A percentile compares a stretch with the other conserved stretches of the same genome.
phyloP scores from a whole-genome alignment of 148 eudicot genomes.

The Fagopyrum homotropicum region DNA sequence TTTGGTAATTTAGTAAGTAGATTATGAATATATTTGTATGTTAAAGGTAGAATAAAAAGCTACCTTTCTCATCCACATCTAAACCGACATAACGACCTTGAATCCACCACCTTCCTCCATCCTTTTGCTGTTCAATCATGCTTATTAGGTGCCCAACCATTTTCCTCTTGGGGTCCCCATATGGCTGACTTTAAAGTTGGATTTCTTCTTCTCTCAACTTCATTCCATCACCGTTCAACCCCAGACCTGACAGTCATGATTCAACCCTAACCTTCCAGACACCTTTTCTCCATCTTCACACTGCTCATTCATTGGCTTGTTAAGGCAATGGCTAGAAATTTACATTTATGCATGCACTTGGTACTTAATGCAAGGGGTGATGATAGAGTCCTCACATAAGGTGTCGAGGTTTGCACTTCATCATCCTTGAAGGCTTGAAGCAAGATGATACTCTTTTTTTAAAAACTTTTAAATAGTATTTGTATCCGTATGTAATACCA shows the following conservation, averaged over 20 bases:
- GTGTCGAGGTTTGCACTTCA: too few species aligned
- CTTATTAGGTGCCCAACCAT: neutral
- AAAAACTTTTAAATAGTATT: too few species aligned
- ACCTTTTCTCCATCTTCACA: neutral
- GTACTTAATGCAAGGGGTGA: too few species aligned
- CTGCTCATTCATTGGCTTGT: neutral
- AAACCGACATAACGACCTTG: neutral
- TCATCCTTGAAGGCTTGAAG: too few species aligned
- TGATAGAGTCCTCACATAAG: too few species aligned
- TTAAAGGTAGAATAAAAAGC: too few species aligned
- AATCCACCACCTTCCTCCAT: neutral
- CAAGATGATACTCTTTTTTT: too few species aligned
- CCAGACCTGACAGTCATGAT: neutral
- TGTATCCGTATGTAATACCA: too few species aligned
- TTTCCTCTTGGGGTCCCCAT: neutral
- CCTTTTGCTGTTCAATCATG: neutral
- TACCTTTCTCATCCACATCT: neutral
- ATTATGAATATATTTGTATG: too few species aligned
- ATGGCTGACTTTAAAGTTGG: neutral
- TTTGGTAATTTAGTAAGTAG: too few species aligned
- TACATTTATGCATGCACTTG: too few species aligned
- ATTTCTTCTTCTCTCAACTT: neutral
- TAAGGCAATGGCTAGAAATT: neutral
- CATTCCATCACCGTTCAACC: neutral
- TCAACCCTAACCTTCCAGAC: neutral